Evolutionary conservation across 345 rosid genomes (phyloP), one percentile per base, ranked within the genome.

Genomic region (Ailanthus altissimus): DNA sequence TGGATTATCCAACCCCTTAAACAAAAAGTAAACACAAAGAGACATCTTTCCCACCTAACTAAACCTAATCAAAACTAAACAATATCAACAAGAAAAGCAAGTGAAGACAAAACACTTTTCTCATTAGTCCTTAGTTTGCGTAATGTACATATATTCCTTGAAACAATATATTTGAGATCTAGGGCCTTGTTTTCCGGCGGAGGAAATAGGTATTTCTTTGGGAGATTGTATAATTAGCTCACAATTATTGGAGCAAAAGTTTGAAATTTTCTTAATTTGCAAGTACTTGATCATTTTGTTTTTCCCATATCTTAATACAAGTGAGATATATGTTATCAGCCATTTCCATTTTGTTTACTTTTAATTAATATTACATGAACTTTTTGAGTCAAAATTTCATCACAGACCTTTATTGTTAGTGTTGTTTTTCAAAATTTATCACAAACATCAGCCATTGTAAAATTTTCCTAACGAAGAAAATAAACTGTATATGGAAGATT

Each of bases 101-200:
- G 68, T 53, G 51, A 79, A 61, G 80, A 76, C 80, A 72, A 75
- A 75, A 23, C 2, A 25, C 18, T 49, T 14, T 74, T 60, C 38
- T 32, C 38, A 1, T 32, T 32, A 32, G 38, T 32, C 70, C 25
- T 42, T 59, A 9, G 4, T 63, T 63, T 18, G 42, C 50, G 23
- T 67, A 73, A 61, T 79, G 49, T 16, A 45, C 79, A 64, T 72
- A 76, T 61, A 82, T 79, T 82, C 80, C 72, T 42, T 38, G 40
- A 32, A 23, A 42, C 15, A 40, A 43, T 23, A 42, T 10, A 28
- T 60, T 53, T 25, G 63, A 68, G 58, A 72, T 75, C 58, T 43
- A 28, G 28, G 42, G 21, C 7, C 78, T 53, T 20, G n/a, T 18
- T n/a, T 67, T 71, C 43, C 21, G 50, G 68, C n/a, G 3, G 38